phyloP scores from a whole-genome alignment of 129 eudicot genomes.

The Daucus carota region DNA sequence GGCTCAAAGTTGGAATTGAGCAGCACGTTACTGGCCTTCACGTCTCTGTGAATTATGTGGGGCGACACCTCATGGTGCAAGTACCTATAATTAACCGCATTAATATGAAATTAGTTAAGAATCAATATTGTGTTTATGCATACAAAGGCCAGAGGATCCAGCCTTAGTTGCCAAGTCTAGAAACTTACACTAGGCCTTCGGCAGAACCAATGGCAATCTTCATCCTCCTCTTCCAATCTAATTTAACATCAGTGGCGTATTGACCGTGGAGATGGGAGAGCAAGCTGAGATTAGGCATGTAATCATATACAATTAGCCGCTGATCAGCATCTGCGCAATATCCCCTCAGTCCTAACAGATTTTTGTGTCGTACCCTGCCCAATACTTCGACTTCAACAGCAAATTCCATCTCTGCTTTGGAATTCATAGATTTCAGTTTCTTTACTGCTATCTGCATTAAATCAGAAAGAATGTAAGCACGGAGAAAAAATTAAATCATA shows the following conservation, averaged over 20 bases:
- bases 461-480: neutral
- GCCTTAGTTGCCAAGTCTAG: neutral
- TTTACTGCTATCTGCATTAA: slow-evolving; percentile 70
- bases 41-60: slow-evolving; percentile 78
- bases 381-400: slow-evolving; percentile 90
- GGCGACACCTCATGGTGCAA: slow-evolving; percentile 87
- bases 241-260: slow-evolving; percentile 45
- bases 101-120: neutral
- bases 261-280: slow-evolving; percentile 81
- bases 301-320: slow-evolving; percentile 74
- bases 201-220: slow-evolving; percentile 68
- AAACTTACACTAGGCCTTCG: slow-evolving; percentile 67
- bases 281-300: slow-evolving; percentile 88
- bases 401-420: slow-evolving; percentile 89
- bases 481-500: neutral
- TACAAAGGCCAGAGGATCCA: neutral
- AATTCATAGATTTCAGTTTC: slow-evolving; percentile 73
- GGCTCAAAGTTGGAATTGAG: slow-evolving; percentile 71
- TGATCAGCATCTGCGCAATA: slow-evolving; percentile 67
- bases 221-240: slow-evolving; percentile 74
- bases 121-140: neutral
- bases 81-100: slow-evolving; percentile 33
- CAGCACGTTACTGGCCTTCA: slow-evolving; percentile 79
- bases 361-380: slow-evolving; percentile 79
- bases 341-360: slow-evolving; percentile 66